Base-by-base conservation (phyloP, 2,329 filamentous ascomycete genomes). In the Aspergillus persii region DNA sequence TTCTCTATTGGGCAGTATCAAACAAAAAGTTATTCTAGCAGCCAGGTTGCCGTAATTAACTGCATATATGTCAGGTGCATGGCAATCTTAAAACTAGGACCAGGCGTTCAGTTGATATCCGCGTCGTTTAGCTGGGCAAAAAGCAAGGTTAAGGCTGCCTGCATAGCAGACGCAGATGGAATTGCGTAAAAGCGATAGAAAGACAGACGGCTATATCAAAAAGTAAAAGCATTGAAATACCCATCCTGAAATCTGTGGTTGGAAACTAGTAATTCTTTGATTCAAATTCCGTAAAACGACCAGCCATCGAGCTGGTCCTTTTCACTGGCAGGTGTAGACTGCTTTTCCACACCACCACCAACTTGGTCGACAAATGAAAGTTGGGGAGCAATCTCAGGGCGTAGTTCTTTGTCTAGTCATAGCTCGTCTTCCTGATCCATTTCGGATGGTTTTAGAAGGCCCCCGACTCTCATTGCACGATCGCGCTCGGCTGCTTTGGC, bases 381-480 rank as follows among this genome's bases (percentile, higher is more conserved):
- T 46, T 36, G 81, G 60, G 79, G 78, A 72, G 61, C 54, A 53
- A 82, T 84, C 75, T 90, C 88, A 56, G 79, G 82, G 67, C 87
- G 80, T 50, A 91, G 76, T 74, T 91, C 88, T 75, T 86, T 76
- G 49, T 86, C 80, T 63, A 93, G 91, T 96, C 92, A 97, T 69
- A 84, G 74, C 66, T 94, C 91, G 68, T 94, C 91, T 66, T 92
- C 86, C 64, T 89, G 87, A 54, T 92, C 94, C 73, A 99, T 86
- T 76, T 99, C 95, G n/a, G 92, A 95, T 53, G 95, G 96, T 83
- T 99, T 98, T 71, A 99, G 83, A 62, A 99, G 83, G 71, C 96
- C 95, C 67, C 95, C 93, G 57, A 99, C 92, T 83, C 96, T 98
- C 80, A 94, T 91, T 63, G 91, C 88, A 67, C 94, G 89, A 77